A percentile compares a stretch with the other conserved stretches of the same genome.
phyloP scores from a whole-genome alignment of 495 filamentous ascomycete genomes.

The Cudoniella acicularis region DNA sequence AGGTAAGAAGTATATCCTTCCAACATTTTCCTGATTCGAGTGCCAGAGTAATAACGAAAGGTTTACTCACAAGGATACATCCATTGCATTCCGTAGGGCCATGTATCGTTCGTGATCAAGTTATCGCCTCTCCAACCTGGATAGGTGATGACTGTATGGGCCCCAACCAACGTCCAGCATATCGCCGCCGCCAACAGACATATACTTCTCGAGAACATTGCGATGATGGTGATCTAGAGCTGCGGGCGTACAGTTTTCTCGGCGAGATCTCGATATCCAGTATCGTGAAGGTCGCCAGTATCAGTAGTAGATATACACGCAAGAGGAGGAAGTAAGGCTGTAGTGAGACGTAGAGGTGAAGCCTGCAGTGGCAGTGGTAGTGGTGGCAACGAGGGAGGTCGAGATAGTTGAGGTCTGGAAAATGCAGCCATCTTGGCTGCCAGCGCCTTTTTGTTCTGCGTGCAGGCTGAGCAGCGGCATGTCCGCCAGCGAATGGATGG shows the following conservation, averaged over 20 bases:
- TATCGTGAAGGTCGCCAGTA: not conserved
- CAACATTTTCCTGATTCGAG: too few species aligned
- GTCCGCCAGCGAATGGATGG: not conserved
- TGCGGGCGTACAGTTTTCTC: not conserved
- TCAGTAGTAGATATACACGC: not conserved
- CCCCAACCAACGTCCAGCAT: slow-evolving; percentile 53
- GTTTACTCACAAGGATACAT: slow-evolving; percentile 85
- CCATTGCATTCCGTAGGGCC: slow-evolving; percentile 96
- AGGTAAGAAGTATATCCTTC: not conserved
- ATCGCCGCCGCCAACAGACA: not conserved
- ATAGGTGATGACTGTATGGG: slow-evolving; percentile 89
- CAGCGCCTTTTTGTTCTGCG: slow-evolving; percentile 3
- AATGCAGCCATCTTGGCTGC: slow-evolving; percentile 6
- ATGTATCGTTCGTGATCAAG: slow-evolving; percentile 72
- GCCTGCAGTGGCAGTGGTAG: not conserved
- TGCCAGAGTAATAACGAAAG: slow-evolving; percentile 5
- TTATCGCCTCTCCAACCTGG: slow-evolving; percentile 95
- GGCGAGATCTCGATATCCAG: not conserved
- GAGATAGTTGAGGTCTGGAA: not conserved
- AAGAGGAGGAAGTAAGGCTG: not conserved
- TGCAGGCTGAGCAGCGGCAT: slow-evolving; percentile 1
- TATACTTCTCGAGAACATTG: slow-evolving; percentile 3
- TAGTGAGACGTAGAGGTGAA: not conserved
- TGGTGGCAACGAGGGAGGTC: too few species aligned
- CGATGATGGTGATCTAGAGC: too few species aligned